Conservation (phyloP, 2,329 filamentous ascomycete genomes). For the Clarireedia sp. region DNA sequence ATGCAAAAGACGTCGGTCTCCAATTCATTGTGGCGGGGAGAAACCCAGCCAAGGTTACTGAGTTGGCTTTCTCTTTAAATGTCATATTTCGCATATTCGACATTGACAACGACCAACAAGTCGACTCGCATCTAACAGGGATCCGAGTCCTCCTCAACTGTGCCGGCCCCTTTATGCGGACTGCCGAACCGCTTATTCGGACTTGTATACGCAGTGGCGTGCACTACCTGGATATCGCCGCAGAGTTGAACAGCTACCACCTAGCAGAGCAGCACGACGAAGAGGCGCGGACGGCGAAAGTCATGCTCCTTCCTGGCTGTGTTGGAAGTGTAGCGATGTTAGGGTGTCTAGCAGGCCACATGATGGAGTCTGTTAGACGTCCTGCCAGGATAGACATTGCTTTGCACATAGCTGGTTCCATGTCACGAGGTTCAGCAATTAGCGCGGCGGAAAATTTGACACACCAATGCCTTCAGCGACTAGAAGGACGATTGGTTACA, state of each 20-base stretch:
- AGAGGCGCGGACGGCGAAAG: not conserved
- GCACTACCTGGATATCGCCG: not conserved
- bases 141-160: not conserved
- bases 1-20: not conserved
- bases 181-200: not conserved
- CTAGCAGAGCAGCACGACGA: not conserved
- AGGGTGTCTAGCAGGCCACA: not conserved
- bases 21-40: not conserved
- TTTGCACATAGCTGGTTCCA: not conserved
- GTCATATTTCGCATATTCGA: not conserved
- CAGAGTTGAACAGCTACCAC: not conserved
- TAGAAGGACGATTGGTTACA: not conserved
- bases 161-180: not conserved
- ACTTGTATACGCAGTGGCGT: not conserved
- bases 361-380: not conserved
- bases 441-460: not conserved
- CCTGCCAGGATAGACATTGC: not conserved
- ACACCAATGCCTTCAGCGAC: not conserved
- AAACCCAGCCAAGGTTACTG: not conserved
- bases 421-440: not conserved
- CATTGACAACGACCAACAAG: not conserved
- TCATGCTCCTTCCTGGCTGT: not conserved
- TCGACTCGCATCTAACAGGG: not conserved
- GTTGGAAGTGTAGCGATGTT: not conserved
- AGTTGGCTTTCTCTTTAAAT: not conserved